phyloP scores from a whole-genome alignment of 495 filamentous ascomycete species.

The Annulohypoxylon stygium region DNA sequence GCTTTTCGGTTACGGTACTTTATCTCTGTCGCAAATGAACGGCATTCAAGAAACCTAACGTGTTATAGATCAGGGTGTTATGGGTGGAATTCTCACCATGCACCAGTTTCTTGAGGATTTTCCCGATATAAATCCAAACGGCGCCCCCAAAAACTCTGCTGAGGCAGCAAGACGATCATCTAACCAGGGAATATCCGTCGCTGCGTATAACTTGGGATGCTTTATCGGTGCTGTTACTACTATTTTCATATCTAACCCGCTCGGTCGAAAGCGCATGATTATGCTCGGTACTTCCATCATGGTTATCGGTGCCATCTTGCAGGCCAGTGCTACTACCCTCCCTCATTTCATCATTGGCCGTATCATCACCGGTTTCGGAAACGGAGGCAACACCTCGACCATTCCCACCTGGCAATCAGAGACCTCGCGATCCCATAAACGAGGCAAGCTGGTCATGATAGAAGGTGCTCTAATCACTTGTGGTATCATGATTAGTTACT shows the following conservation, averaged over 20 bases:
- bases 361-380: slow-evolving; percentile 76
- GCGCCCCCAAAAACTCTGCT: slow-evolving; percentile 37
- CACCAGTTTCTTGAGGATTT: slow-evolving; percentile 67
- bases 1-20: slow-evolving; percentile 60
- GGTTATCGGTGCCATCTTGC: slow-evolving; percentile 75
- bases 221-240: slow-evolving; percentile 77
- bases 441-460: slow-evolving; percentile 85
- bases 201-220: slow-evolving; percentile 81
- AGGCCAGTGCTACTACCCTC: slow-evolving; percentile 69
- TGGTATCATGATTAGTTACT: slow-evolving; percentile 80
- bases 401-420: slow-evolving; percentile 86
- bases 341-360: slow-evolving; percentile 75
- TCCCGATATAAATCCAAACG: slow-evolving; percentile 66
- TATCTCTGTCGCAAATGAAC: slow-evolving; percentile 1
- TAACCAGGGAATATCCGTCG: slow-evolving; percentile 72
- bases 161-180: slow-evolving; percentile 63
- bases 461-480: slow-evolving; percentile 78
- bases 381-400: slow-evolving; percentile 69
- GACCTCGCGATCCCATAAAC: slow-evolving; percentile 77
- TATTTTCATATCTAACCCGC: slow-evolving; percentile 77
- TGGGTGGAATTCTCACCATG: slow-evolving; percentile 70
- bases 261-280: slow-evolving; percentile 78
- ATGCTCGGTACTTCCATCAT: slow-evolving; percentile 78
- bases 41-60: slow-evolving; percentile 28
- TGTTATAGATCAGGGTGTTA: slow-evolving; percentile 65